Evolutionary conservation across 768 basidiomycete genomes (phyloP).

Genomic region (Russula griseocarnosa): DNA sequence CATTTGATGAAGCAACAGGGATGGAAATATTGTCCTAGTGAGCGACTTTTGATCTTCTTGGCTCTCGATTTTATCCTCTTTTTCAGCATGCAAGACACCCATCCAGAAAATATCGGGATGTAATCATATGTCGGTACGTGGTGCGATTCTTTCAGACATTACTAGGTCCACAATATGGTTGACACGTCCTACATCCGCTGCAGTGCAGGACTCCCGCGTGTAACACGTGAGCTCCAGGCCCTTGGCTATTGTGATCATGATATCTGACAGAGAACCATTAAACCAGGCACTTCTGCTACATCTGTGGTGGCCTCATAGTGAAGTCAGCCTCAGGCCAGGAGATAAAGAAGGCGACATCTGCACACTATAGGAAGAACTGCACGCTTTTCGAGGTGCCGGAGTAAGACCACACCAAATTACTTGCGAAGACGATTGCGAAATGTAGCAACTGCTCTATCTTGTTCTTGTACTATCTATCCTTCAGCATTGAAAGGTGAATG

Average conservation of each 20-base stretch:
- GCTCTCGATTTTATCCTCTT: background rate
- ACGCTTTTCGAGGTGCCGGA: constrained; percentile 34
- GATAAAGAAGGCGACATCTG: constrained; percentile 33
- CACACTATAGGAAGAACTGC: constrained; percentile 37
- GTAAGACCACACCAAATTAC: background rate
- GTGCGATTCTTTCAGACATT: background rate
- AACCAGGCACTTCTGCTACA: constrained; percentile 49
- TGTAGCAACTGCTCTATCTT: too few species aligned
- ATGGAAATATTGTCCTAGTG: constrained; percentile 38
- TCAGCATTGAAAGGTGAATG: too few species aligned
- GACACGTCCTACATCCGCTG: background rate
- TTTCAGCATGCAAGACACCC: constrained; percentile 46
- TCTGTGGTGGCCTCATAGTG: constrained; percentile 47
- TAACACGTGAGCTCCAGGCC: constrained; percentile 38
- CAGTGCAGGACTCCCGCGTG: constrained; percentile 56
- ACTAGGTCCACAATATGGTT: background rate
- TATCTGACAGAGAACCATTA: background rate
- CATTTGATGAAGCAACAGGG: constrained; percentile 33
- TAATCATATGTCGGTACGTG: constrained; percentile 55
- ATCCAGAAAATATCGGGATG: constrained; percentile 52
- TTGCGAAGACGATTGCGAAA: too few species aligned
- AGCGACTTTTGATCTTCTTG: background rate
- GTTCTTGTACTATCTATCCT: too few species aligned
- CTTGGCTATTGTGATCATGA: background rate
- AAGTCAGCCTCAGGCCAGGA: constrained; percentile 37